Conservation (phyloP, 305 asterid genomes). For the Rubia tinctorum region DNA sequence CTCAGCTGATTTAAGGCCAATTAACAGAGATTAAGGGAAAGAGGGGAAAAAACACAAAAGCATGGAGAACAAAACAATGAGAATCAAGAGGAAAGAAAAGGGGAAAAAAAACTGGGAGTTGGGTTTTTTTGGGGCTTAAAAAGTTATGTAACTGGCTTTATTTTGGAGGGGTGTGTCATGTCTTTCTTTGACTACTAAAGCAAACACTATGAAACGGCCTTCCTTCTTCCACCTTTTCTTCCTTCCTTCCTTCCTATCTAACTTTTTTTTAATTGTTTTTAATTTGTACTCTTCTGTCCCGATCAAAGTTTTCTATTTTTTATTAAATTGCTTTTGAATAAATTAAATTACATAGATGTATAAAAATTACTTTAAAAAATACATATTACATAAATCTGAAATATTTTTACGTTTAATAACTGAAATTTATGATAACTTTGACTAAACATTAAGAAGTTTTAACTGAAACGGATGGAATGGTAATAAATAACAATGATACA, state of each 20-base stretch:
- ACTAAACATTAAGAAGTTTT: too few species aligned
- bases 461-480: too few species aligned
- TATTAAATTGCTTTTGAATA: too few species aligned
- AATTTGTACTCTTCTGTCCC: neutral
- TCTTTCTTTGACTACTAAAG: slow-evolving; percentile 71
- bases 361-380: too few species aligned
- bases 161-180: slow-evolving; percentile 13
- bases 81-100: slow-evolving; percentile 19
- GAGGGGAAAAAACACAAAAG: neutral
- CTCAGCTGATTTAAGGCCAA: slow-evolving; percentile 53
- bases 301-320: too few species aligned
- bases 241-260: neutral
- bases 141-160: slow-evolving; percentile 11
- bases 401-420: too few species aligned
- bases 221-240: neutral
- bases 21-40: neutral
- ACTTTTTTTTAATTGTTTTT: neutral
- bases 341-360: too few species aligned
- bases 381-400: too few species aligned
- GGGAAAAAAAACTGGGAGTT: slow-evolving; percentile 29
- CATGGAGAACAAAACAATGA: slow-evolving; percentile 15
- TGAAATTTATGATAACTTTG: too few species aligned
- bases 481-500: too few species aligned
- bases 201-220: slow-evolving; percentile 43
- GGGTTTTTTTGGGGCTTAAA: slow-evolving; percentile 20